Conservation (phyloP, 148 eudicot species). For the Oxyria digyna region DNA sequence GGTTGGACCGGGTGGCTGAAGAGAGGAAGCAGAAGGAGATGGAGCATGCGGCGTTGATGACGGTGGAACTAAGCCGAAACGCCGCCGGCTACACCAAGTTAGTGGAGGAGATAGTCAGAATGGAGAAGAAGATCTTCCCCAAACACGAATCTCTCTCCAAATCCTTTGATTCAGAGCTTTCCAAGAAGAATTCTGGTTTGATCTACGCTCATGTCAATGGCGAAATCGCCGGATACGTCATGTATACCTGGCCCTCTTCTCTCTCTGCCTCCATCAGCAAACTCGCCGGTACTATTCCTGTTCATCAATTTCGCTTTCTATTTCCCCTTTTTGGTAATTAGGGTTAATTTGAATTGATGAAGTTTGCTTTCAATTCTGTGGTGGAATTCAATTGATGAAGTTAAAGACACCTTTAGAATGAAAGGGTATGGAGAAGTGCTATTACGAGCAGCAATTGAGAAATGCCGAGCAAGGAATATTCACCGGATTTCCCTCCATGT, state of each 20-base stretch:
- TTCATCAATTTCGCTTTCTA: neutral
- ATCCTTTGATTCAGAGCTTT: slow-evolving; percentile 48
- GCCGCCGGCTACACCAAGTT: slow-evolving; percentile 28
- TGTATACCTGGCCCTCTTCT: slow-evolving; percentile 81
- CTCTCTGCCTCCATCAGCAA: slow-evolving; percentile 61
- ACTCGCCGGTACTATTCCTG: slow-evolving; percentile 51
- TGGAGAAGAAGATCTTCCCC: slow-evolving; percentile 76
- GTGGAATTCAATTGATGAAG: slow-evolving; percentile 17
- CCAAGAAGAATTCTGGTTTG: slow-evolving; percentile 58
- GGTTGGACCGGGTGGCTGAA: neutral
- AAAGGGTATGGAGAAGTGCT: slow-evolving; percentile 73
- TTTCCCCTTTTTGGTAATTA: neutral
- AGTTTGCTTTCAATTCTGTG: neutral
- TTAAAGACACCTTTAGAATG: slow-evolving; percentile 63
- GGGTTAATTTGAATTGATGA: neutral
- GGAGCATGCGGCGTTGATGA: slow-evolving; percentile 1
- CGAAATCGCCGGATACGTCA: slow-evolving; percentile 68
- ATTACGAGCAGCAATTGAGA: slow-evolving; percentile 56
- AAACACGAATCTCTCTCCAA: slow-evolving; percentile 79
- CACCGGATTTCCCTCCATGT: slow-evolving; percentile 77
- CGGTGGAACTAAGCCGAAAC: slow-evolving; percentile 35
- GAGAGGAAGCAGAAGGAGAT: neutral
- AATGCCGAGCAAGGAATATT: slow-evolving; percentile 47
- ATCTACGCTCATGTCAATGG: slow-evolving; percentile 35
- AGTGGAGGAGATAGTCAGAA: slow-evolving; percentile 52